Evolutionary conservation across 164 flowering plant genomes (phyloP).

Genomic region (Stephania yunnanensis): DNA sequence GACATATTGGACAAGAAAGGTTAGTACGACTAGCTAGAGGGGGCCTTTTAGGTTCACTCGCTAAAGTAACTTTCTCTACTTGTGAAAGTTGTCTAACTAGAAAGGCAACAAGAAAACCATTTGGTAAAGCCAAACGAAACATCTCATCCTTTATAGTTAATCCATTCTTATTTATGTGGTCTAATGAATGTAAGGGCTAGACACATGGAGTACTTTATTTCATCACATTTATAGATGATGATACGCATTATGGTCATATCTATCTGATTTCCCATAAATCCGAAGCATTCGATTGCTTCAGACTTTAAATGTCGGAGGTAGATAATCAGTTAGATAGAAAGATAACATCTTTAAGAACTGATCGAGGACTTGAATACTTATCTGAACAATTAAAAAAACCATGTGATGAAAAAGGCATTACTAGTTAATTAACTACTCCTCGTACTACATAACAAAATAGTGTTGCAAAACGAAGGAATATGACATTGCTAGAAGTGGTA

Average conservation of each 20-base stretch:
- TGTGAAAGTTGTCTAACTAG: too few species aligned
- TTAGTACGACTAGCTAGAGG: too few species aligned
- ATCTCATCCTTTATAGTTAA: too few species aligned
- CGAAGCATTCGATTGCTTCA: slow-evolving; percentile 8
- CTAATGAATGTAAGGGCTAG: background rate
- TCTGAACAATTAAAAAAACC: background rate
- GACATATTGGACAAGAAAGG: too few species aligned
- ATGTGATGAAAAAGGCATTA: background rate
- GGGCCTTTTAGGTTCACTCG: too few species aligned
- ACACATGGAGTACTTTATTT: slow-evolving; percentile 12
- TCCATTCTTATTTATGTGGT: too few species aligned
- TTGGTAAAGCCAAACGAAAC: too few species aligned
- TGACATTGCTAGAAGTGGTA: too few species aligned
- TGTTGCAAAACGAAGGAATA: slow-evolving; percentile 5
- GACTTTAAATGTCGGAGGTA: background rate
- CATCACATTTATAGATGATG: slow-evolving; percentile 21
- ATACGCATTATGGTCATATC: slow-evolving; percentile 3
- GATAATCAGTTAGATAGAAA: background rate
- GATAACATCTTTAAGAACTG: background rate
- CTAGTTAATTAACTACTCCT: background rate
- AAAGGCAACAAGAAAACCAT: too few species aligned
- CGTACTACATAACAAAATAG: background rate
- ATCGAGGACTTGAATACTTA: background rate
- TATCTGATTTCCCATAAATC: background rate
- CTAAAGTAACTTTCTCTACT: too few species aligned